Evolutionary conservation across 768 basidiomycete species (phyloP).

Genomic region (Amanita muscaria): DNA sequence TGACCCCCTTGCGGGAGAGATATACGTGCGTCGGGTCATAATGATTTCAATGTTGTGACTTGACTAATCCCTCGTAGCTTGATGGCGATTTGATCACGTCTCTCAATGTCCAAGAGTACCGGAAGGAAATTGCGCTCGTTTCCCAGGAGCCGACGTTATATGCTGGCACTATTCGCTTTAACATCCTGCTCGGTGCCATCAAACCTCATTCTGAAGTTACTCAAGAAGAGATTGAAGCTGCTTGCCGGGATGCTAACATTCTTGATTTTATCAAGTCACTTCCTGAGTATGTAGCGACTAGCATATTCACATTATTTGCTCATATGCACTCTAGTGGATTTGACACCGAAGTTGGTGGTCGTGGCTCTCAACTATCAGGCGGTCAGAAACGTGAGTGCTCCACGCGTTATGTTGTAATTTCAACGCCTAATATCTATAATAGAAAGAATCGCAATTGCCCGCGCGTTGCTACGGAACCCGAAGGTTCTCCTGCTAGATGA

Average conservation of each 20-base stretch:
- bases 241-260: slow-evolving; percentile 85
- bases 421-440: slow-evolving; percentile 4
- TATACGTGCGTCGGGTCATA: slow-evolving; percentile 42
- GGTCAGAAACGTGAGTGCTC: too few species aligned
- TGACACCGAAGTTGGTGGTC: slow-evolving; percentile 86
- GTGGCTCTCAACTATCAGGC: too few species aligned
- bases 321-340: slow-evolving; percentile 49
- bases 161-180: slow-evolving; percentile 87
- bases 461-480: slow-evolving; percentile 86
- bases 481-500: slow-evolving; percentile 84
- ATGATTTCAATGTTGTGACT: neutral
- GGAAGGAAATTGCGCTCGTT: slow-evolving; percentile 81
- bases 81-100: slow-evolving; percentile 70
- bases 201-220: slow-evolving; percentile 74
- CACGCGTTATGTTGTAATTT: neutral
- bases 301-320: neutral
- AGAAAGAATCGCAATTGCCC: slow-evolving; percentile 77
- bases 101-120: slow-evolving; percentile 79
- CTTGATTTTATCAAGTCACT: slow-evolving; percentile 79
- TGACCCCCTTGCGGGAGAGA: slow-evolving; percentile 63
- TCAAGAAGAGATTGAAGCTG: slow-evolving; percentile 78
- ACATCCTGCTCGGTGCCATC: slow-evolving; percentile 78
- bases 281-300: too few species aligned
- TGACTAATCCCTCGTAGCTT: slow-evolving; percentile 32
- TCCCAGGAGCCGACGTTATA: slow-evolving; percentile 91